A percentile compares a stretch with the other conserved stretches of the same genome.
Evolutionary conservation across 352 stramenopile species (phyloP).

Genomic region (Phytophthora agathidicida): DNA sequence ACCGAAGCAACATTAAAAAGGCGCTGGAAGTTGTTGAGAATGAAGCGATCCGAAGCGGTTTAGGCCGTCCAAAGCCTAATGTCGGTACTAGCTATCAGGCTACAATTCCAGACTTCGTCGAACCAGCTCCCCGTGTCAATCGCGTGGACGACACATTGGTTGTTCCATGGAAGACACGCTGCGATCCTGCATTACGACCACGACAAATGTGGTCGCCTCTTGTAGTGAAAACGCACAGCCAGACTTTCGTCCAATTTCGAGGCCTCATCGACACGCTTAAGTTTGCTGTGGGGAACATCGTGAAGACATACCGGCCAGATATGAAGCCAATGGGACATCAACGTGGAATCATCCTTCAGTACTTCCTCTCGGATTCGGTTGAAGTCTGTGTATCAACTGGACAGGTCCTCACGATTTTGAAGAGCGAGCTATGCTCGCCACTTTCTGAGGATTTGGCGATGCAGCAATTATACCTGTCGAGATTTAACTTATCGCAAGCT

Average conservation of each 20-base stretch:
- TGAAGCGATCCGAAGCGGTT: slow-evolving; percentile 68
- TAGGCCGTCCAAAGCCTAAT: slow-evolving; percentile 73
- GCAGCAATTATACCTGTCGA: slow-evolving; percentile 62
- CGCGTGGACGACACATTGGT: slow-evolving; percentile 19
- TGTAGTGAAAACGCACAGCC: slow-evolving; percentile 47
- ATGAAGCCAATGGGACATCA: slow-evolving; percentile 53
- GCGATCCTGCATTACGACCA: slow-evolving; percentile 28
- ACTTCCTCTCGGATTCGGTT: slow-evolving; percentile 45
- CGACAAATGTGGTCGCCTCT: slow-evolving; percentile 77
- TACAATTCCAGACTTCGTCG: slow-evolving; percentile 47
- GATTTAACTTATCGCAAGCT: slow-evolving; percentile 78
- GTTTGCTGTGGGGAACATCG: slow-evolving; percentile 72
- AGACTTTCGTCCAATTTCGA: slow-evolving; percentile 61
- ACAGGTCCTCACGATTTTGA: slow-evolving; percentile 46
- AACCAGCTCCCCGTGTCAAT: slow-evolving; percentile 18
- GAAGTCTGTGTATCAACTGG: slow-evolving; percentile 69
- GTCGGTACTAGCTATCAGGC: slow-evolving; percentile 69
- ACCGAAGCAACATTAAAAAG: slow-evolving; percentile 63
- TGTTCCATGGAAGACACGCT: slow-evolving; percentile 40
- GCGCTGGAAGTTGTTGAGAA: slow-evolving; percentile 72
- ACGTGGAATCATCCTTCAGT: slow-evolving; percentile 70
- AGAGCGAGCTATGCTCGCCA: slow-evolving; percentile 67
- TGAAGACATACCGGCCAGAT: slow-evolving; percentile 58
- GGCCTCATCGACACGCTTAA: slow-evolving; percentile 58
- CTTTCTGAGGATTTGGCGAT: slow-evolving; percentile 77